Evolutionary conservation across 805 yeast species (phyloP).

Genomic region (Wickerhamiella lipophila): DNA sequence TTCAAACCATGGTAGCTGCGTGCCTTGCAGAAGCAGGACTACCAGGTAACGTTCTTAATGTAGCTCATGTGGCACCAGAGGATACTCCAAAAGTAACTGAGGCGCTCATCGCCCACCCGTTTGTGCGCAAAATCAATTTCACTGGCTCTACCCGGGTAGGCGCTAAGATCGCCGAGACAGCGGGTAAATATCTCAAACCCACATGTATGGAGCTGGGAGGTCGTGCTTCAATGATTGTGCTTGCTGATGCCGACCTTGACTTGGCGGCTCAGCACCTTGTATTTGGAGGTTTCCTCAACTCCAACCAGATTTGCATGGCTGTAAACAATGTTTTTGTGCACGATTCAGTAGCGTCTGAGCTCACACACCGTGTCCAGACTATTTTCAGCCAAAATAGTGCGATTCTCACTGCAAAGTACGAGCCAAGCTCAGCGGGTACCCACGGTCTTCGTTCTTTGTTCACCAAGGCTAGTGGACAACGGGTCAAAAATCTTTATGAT

Average conservation of each 20-base stretch:
- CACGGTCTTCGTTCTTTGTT: not conserved
- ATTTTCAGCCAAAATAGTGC: not conserved
- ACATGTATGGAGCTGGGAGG: constrained; percentile 3
- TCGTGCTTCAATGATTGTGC: not conserved
- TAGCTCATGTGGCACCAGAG: not conserved
- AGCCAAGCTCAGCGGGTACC: not conserved
- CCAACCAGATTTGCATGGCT: not conserved
- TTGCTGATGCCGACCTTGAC: not conserved
- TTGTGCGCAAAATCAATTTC: constrained; percentile 1
- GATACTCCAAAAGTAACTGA: not conserved
- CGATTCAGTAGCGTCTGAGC: not conserved
- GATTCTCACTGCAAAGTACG: not conserved
- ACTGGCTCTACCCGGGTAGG: not conserved
- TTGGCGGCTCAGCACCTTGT: not conserved
- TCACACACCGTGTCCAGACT: not conserved
- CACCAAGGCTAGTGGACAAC: not conserved
- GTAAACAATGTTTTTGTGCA: not conserved
- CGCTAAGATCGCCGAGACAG: not conserved
- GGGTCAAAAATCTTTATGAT: not conserved
- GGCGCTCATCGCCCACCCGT: not conserved
- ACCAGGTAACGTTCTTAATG: not conserved
- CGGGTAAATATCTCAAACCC: not conserved
- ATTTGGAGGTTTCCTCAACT: constrained; percentile 1
- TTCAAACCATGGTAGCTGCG: not conserved
- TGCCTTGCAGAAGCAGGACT: not conserved